Percentiles rank a stretch among this genome's conserved stretches.
Conservation (phyloP, 2,329 filamentous ascomycete species). For the Pseudopyricularia javanii region DNA sequence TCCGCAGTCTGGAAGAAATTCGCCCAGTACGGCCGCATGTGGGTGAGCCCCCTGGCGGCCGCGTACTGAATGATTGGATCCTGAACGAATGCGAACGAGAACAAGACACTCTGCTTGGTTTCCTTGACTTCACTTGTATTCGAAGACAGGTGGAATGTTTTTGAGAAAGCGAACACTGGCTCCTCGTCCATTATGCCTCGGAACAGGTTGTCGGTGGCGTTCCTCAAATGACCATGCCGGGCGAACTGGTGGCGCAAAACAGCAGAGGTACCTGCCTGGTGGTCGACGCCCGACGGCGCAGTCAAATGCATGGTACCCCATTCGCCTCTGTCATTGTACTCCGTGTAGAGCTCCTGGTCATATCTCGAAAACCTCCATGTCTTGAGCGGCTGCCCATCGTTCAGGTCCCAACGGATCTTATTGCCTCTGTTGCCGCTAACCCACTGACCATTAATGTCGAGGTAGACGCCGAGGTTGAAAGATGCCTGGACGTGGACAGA, state of each 20-base stretch:
- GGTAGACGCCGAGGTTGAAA: constrained; percentile 51
- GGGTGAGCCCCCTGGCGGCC: constrained; percentile 59
- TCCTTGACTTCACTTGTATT: constrained; percentile 16
- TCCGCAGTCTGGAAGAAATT: constrained; percentile 55
- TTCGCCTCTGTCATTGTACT: constrained; percentile 62
- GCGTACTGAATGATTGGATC: constrained; percentile 70
- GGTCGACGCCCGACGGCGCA: constrained; percentile 51
- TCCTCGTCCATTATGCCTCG: constrained; percentile 64
- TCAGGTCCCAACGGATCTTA: constrained; percentile 57
- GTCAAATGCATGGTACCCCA: constrained; percentile 76
- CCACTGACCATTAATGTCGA: constrained; percentile 68
- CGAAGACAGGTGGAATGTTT: constrained; percentile 37
- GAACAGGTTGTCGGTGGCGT: constrained; percentile 36
- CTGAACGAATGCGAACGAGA: constrained; percentile 66
- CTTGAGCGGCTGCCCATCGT: constrained; percentile 37
- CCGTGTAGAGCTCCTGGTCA: constrained; percentile 59
- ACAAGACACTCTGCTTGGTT: constrained; percentile 44
- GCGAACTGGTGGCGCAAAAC: constrained; percentile 58
- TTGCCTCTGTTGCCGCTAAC: constrained; percentile 63
- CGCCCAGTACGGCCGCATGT: constrained; percentile 69
- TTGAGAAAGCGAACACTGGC: constrained; percentile 69
- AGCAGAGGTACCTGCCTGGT: constrained; percentile 60
- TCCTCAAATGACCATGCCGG: constrained; percentile 50
- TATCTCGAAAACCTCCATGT: constrained; percentile 52
- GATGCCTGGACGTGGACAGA: constrained; percentile 57